phyloP scores from a whole-genome alignment of 331 rosid genomes.

The Malus hybrid region DNA sequence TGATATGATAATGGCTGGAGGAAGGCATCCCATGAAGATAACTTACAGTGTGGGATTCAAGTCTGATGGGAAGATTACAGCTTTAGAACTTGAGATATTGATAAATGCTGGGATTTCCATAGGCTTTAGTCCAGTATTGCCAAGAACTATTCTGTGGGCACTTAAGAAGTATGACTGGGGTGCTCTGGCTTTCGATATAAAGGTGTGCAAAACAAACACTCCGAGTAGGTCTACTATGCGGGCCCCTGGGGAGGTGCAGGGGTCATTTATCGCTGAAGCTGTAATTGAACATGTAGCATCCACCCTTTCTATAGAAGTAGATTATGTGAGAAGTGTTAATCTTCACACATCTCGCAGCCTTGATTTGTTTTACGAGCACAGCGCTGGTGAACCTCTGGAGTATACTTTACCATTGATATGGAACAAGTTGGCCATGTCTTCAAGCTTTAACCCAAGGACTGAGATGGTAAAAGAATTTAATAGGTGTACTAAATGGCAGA shows the following conservation, averaged over 20 bases:
- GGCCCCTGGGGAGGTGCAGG: conserved; percentile 85
- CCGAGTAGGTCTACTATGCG: conserved; percentile 89
- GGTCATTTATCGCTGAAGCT: conserved; percentile 87
- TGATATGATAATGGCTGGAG: conserved; percentile 92
- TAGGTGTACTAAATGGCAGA: conserved; percentile 54
- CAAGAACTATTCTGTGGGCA: conserved; percentile 33
- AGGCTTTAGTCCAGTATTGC: conserved; percentile 64
- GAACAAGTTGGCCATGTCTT: conserved; percentile 53
- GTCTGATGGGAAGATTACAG: conserved; percentile 81
- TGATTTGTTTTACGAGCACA: conserved; percentile 31
- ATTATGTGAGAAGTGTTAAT: conserved; percentile 61
- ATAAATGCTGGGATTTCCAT: conserved; percentile 62
- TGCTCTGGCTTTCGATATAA: conserved; percentile 67
- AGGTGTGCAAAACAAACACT: conserved; percentile 79
- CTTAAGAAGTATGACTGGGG: conserved; percentile 92
- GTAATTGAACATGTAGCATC: conserved; percentile 80
- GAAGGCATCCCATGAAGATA: conserved; percentile 93
- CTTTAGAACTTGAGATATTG: conserved; percentile 62
- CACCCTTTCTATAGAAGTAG: conserved; percentile 59
- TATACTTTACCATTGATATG: conserved; percentile 85
- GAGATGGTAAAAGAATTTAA: conserved; percentile 56
- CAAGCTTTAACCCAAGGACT: conserved; percentile 45
- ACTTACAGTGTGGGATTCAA: conserved; percentile 78
- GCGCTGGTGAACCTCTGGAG: conserved; percentile 59
- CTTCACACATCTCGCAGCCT: conserved; percentile 77